Conservation (phyloP, 2,329 filamentous ascomycete genomes). For the Trichoderma breve region DNA sequence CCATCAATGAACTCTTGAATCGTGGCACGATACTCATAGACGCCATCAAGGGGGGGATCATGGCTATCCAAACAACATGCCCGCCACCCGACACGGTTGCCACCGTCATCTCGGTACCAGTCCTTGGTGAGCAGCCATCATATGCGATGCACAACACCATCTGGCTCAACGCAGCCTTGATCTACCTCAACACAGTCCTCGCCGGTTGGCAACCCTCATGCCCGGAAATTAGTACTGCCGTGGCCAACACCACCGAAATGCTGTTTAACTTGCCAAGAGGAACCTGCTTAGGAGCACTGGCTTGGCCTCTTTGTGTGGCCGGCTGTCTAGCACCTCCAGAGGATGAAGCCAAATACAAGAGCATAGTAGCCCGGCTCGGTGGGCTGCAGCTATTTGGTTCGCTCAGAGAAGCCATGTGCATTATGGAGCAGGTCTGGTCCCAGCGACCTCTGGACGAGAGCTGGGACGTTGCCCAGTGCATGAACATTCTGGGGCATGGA, state of each 20-base stretch:
- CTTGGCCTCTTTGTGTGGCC: slow-evolving; percentile 43
- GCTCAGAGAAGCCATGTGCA: slow-evolving; percentile 40
- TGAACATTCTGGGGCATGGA: slow-evolving; percentile 41
- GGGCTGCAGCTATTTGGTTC: slow-evolving; percentile 47
- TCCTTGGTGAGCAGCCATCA: slow-evolving; percentile 24
- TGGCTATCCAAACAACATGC: slow-evolving; percentile 28
- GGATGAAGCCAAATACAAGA: slow-evolving; percentile 43
- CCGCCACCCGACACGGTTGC: neutral
- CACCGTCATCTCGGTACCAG: slow-evolving; percentile 23
- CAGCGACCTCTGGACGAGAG: slow-evolving; percentile 39
- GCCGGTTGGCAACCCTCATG: slow-evolving; percentile 51
- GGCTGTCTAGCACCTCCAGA: slow-evolving; percentile 41
- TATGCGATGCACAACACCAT: slow-evolving; percentile 37
- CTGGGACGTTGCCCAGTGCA: slow-evolving; percentile 46
- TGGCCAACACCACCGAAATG: slow-evolving; percentile 36
- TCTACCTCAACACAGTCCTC: slow-evolving; percentile 49
- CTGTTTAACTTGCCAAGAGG: slow-evolving; percentile 33
- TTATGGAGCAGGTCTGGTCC: slow-evolving; percentile 50
- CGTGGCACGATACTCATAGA: slow-evolving; percentile 44
- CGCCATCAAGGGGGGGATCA: slow-evolving; percentile 35
- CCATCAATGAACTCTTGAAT: slow-evolving; percentile 44
- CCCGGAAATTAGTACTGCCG: slow-evolving; percentile 38
- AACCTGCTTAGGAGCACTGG: slow-evolving; percentile 36
- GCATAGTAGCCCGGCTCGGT: slow-evolving; percentile 42
- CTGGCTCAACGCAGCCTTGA: slow-evolving; percentile 49